A percentile compares a stretch with the other conserved stretches of the same genome.
These are phyloP conservation scores for Bruguiera sexangula DNA, from an alignment of 345 rosid species.

Conservation along the genomic window DNA sequence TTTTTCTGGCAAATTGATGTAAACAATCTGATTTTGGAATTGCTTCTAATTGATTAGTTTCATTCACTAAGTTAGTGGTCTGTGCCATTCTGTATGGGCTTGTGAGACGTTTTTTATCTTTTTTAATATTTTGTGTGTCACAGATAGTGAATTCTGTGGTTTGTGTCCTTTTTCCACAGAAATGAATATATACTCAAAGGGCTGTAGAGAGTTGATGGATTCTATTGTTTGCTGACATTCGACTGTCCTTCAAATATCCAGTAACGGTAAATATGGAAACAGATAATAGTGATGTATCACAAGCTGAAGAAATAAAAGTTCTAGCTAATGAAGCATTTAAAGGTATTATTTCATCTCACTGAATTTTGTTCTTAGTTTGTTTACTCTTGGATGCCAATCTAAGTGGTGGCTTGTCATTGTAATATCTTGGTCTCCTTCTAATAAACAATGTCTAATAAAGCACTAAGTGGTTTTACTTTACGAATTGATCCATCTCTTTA, in stretches of 20 bases:
- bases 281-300: constrained; percentile 28
- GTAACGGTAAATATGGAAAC: constrained; percentile 38
- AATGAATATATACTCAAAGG: neutral
- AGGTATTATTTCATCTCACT: constrained; percentile 23
- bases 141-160: neutral
- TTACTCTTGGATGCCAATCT: neutral
- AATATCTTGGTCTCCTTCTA: neutral
- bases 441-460: neutral
- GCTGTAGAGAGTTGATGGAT: neutral
- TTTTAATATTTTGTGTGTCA: neutral
- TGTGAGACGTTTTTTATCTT: neutral
- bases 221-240: constrained; percentile 4
- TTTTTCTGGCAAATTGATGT: too few species aligned
- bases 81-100: too few species aligned
- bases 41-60: too few species aligned
- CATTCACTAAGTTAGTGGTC: too few species aligned
- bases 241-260: neutral
- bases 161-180: constrained; percentile 1
- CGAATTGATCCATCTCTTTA: neutral
- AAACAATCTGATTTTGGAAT: too few species aligned
- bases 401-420: neutral
- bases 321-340: constrained; percentile 56
- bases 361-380: neutral
- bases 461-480: neutral
- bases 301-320: constrained; percentile 50